These are phyloP conservation scores for Saccharomyces paradoxus DNA, from an alignment of 805 yeast species.

Conservation along the genomic window DNA sequence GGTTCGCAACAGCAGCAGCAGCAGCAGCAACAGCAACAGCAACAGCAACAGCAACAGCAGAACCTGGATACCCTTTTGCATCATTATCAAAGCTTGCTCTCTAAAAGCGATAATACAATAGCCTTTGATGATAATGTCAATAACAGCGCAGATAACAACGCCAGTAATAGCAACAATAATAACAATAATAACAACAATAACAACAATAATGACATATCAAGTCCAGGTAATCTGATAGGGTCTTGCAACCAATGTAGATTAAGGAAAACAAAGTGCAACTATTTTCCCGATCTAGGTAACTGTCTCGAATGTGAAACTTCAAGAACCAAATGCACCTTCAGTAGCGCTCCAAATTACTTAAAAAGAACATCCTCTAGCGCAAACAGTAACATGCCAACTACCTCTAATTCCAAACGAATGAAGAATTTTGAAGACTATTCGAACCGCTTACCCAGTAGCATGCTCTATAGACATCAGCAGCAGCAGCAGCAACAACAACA, in stretches of 20 bases:
- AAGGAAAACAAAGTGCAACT: conserved; percentile 70
- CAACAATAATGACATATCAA: conserved; percentile 6
- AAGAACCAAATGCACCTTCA: conserved; percentile 66
- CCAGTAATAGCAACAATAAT: background rate
- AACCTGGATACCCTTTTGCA: conserved; percentile 23
- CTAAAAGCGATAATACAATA: conserved; percentile 7
- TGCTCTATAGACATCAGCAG: background rate
- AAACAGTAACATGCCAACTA: background rate
- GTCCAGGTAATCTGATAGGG: conserved; percentile 8
- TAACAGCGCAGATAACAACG: conserved; percentile 1
- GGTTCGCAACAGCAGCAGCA: conserved; percentile 3
- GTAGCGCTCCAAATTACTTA: conserved; percentile 7
- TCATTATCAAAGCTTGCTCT: conserved; percentile 24
- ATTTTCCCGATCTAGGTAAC: conserved; percentile 50
- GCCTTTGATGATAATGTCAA: background rate
- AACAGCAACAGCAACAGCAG: conserved; percentile 7
- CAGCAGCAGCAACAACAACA: conserved; percentile 6
- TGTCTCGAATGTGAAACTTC: conserved; percentile 75
- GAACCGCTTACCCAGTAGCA: conserved; percentile 1
- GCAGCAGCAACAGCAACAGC: background rate
- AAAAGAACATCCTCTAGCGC: background rate
- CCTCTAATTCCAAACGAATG: background rate
- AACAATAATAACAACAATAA: conserved; percentile 6
- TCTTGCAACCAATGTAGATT: conserved; percentile 86
- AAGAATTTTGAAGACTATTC: background rate